Evolutionary conservation across 192 early-diverging fungal genomes (phyloP).

Genomic region (Ambispora gerdemannii): DNA sequence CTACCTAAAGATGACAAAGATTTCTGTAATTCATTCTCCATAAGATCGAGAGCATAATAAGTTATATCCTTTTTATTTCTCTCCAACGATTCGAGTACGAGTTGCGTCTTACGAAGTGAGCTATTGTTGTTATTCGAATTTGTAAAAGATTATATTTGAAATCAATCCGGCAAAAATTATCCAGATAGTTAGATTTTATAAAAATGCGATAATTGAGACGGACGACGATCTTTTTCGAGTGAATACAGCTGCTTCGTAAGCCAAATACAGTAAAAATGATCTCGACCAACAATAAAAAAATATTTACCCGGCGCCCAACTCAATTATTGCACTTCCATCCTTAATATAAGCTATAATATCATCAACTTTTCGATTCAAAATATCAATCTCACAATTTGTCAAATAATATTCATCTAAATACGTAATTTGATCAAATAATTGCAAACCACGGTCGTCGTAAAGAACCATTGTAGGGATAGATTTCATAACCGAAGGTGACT

Average conservation of each 20-base stretch:
- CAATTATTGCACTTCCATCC: conserved; percentile 72
- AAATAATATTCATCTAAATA: conserved; percentile 85
- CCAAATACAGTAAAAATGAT: background rate
- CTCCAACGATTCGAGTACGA: conserved; percentile 75
- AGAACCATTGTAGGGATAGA: conserved; percentile 81
- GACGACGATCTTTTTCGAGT: background rate
- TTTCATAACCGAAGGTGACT: conserved; percentile 32
- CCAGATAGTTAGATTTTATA: background rate
- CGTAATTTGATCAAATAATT: conserved; percentile 89
- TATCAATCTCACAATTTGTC: conserved; percentile 81
- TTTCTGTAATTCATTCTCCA: conserved; percentile 68
- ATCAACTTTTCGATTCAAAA: conserved; percentile 60
- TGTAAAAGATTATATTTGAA: background rate
- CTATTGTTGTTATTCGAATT: conserved; percentile 35
- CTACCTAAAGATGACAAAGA: conserved; percentile 66
- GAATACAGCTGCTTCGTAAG: background rate
- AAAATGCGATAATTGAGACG: background rate
- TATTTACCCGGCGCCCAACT: conserved; percentile 83
- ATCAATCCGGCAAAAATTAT: too few relatives aligned
- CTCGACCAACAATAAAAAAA: background rate
- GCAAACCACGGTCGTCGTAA: conserved; percentile 80
- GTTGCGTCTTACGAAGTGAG: conserved; percentile 83
- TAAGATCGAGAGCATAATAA: conserved; percentile 91
- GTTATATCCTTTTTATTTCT: conserved; percentile 56
- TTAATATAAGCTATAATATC: conserved; percentile 63